A percentile compares a stretch with the other conserved stretches of the same genome.
Conservation (phyloP, 345 rosid genomes). For the Passiflora organensis region DNA sequence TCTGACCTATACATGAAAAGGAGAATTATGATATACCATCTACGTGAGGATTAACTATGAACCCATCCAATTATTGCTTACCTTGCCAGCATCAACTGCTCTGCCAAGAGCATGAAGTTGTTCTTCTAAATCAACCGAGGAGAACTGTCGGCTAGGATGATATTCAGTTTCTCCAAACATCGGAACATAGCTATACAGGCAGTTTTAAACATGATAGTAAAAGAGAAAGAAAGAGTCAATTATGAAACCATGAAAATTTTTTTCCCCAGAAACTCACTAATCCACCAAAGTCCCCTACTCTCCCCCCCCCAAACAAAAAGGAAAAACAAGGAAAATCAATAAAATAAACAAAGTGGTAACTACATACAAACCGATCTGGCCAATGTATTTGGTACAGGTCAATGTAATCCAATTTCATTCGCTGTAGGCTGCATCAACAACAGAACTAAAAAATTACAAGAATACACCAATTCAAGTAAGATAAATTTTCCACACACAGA, state of each 20-base stretch:
- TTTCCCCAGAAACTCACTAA: neutral
- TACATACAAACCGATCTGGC: conserved; percentile 74
- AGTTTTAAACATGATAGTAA: neutral
- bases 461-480: neutral
- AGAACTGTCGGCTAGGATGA: conserved; percentile 38
- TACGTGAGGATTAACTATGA: neutral
- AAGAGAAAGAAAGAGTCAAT: neutral
- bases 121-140: conserved; percentile 44
- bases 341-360: conserved; percentile 8
- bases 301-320: neutral
- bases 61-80: conserved; percentile 11
- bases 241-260: neutral
- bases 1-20: conserved; percentile 36
- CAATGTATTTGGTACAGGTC: conserved; percentile 66
- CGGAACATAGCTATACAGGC: conserved; percentile 42
- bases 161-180: conserved; percentile 61
- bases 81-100: conserved; percentile 52
- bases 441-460: neutral
- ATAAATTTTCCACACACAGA: neutral
- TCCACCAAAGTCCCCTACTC: neutral
- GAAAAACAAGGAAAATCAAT: neutral
- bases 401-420: conserved; percentile 46
- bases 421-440: conserved; percentile 35
- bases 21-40: neutral
- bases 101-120: conserved; percentile 52